Conservation (phyloP, 2,329 filamentous ascomycete species). For the Tolypocladium tropicale region DNA sequence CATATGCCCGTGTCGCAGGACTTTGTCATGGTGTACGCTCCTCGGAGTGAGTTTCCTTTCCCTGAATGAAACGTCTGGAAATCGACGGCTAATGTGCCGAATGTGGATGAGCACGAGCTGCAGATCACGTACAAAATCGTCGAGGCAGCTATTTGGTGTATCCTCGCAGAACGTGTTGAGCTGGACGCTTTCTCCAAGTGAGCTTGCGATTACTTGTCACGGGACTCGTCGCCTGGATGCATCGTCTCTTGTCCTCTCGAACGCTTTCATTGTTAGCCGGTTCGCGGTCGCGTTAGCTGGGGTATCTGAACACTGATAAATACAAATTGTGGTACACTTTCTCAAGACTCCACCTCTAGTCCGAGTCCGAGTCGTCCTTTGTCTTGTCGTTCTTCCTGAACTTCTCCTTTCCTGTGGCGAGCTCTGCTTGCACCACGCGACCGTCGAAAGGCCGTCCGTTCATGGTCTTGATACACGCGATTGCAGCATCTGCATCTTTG, state of each 20-base stretch:
- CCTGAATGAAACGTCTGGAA: background rate
- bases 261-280: background rate
- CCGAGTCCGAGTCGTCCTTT: slow-evolving; percentile 27
- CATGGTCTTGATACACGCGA: slow-evolving; percentile 64
- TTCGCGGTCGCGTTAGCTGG: background rate
- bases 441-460: slow-evolving; percentile 72
- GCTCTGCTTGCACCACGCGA: slow-evolving; percentile 58
- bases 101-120: slow-evolving; percentile 53
- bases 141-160: slow-evolving; percentile 63
- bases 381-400: slow-evolving; percentile 58
- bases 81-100: background rate
- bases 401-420: slow-evolving; percentile 60
- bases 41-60: slow-evolving; percentile 37
- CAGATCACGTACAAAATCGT: slow-evolving; percentile 59
- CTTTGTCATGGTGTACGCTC: slow-evolving; percentile 78
- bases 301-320: slow-evolving; percentile 1
- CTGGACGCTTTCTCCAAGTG: slow-evolving; percentile 10
- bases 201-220: background rate
- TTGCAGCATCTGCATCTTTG: slow-evolving; percentile 57
- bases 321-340: background rate
- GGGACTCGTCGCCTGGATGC: background rate
- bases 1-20: slow-evolving; percentile 59
- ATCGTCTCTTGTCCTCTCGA: background rate
- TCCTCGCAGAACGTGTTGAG: slow-evolving; percentile 33
- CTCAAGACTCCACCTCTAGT: slow-evolving; percentile 6